phyloP scores from a whole-genome alignment of 2,329 filamentous ascomycete genomes.

The Cordyceps tenuipes region DNA sequence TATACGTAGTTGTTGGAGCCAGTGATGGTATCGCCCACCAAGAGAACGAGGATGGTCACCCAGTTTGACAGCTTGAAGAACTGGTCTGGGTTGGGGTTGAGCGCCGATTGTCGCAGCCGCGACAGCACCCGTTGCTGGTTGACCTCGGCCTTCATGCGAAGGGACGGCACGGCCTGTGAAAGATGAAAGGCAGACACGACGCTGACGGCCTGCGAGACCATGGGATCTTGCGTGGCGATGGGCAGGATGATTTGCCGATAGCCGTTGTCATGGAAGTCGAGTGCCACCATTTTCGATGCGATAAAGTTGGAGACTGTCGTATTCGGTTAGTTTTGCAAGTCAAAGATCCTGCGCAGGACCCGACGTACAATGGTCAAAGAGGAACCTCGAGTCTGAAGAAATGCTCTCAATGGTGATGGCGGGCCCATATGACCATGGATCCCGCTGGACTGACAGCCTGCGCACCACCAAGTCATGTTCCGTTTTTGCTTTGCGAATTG shows the following conservation, averaged over 20 bases:
- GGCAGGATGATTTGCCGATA: conserved; percentile 31
- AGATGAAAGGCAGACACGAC: conserved; percentile 33
- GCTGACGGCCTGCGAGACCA: conserved; percentile 28
- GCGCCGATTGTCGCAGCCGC: conserved; percentile 25
- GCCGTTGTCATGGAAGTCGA: conserved; percentile 28
- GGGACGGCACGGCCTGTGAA: conserved; percentile 22
- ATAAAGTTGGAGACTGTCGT: conserved; percentile 26
- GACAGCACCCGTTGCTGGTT: conserved; percentile 29
- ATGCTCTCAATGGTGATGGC: conserved; percentile 17
- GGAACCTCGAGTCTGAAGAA: conserved; percentile 22
- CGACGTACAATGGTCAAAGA: conserved; percentile 28
- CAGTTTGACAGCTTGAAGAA: conserved; percentile 29
- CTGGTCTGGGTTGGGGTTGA: conserved; percentile 19
- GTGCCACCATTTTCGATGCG: conserved; percentile 31
- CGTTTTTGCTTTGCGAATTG: background rate
- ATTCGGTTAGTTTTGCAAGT: background rate
- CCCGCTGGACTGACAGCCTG: background rate
- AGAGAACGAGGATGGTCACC: conserved; percentile 29
- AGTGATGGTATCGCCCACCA: conserved; percentile 34
- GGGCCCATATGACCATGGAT: background rate
- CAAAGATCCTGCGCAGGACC: background rate
- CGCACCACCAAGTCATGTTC: background rate
- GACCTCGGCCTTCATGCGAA: conserved; percentile 24
- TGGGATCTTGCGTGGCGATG: conserved; percentile 28
- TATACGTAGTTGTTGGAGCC: conserved; percentile 29